Percentiles rank a stretch among this genome's conserved stretches.
Conservation (phyloP, 306 rosid species). For the Trifolium repens region DNA sequence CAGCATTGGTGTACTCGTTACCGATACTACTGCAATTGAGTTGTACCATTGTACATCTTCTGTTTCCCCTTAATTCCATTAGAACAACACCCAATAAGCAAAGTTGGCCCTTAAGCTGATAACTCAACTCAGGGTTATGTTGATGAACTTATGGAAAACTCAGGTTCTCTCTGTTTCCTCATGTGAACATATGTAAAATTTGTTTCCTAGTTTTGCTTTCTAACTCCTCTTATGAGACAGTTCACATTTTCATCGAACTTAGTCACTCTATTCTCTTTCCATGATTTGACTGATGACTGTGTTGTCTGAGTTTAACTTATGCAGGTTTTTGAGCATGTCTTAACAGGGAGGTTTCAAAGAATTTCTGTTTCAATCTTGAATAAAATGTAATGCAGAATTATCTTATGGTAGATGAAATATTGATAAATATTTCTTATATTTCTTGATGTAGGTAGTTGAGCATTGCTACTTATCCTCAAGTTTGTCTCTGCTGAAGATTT, state of each 20-base stretch:
- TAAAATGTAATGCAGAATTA: slow-evolving; percentile 27
- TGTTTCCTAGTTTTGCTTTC: slow-evolving; percentile 30
- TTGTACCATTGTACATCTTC: slow-evolving; percentile 25
- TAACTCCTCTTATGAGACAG: slow-evolving; percentile 32
- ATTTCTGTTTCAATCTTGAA: slow-evolving; percentile 37
- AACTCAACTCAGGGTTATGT: not conserved
- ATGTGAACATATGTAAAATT: slow-evolving; percentile 8
- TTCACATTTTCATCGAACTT: slow-evolving; percentile 16
- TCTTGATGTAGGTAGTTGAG: slow-evolving; percentile 40
- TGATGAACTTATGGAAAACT: not conserved
- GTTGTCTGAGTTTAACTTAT: slow-evolving; percentile 51
- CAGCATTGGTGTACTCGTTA: slow-evolving; percentile 26
- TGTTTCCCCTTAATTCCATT: slow-evolving; percentile 36
- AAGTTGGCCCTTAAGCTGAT: slow-evolving; percentile 16
- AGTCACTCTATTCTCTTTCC: slow-evolving; percentile 32
- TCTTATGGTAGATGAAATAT: slow-evolving; percentile 36
- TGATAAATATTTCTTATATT: slow-evolving; percentile 34
- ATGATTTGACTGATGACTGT: slow-evolving; percentile 36
- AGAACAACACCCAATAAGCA: not conserved
- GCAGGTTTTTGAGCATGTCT: slow-evolving; percentile 63
- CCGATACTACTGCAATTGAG: slow-evolving; percentile 23
- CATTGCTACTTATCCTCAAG: not conserved
- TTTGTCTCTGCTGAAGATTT: not conserved
- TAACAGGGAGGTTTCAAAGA: slow-evolving; percentile 45
- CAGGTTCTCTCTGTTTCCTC: slow-evolving; percentile 30